phyloP scores from a whole-genome alignment of 2,329 filamentous ascomycete species.

The Lasiodiplodia theobromae region DNA sequence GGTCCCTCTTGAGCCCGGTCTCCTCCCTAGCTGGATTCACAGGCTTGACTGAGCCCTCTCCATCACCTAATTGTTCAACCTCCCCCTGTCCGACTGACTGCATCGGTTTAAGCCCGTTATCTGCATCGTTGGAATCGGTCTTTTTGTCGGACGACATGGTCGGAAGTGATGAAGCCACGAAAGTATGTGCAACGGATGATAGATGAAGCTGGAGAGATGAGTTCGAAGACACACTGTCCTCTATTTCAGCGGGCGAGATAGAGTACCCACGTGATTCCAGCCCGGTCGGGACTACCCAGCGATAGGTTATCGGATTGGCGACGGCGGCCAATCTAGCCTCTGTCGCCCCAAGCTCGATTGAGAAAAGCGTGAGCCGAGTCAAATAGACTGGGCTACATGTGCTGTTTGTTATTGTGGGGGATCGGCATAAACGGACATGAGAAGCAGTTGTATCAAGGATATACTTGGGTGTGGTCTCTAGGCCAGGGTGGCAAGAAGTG shows the following conservation, averaged over 20 bases:
- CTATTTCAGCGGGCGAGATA: too few species aligned
- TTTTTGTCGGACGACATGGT: background rate
- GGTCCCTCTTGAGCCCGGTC: background rate
- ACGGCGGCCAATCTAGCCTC: background rate
- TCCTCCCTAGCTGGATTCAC: background rate
- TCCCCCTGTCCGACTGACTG: background rate
- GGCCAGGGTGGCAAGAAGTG: too few species aligned
- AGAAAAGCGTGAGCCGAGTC: background rate
- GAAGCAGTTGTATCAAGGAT: too few species aligned
- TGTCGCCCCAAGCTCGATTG: background rate
- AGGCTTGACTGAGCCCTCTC: background rate
- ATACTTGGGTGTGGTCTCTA: too few species aligned
- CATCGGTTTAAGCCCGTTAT: background rate
- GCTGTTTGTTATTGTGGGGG: too few species aligned
- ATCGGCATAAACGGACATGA: too few species aligned
- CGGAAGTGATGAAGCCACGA: too few species aligned
- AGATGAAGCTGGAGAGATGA: too few species aligned
- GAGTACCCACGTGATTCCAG: too few species aligned
- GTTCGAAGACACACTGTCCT: too few species aligned
- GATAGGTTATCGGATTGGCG: background rate
- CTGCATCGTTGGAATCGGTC: background rate
- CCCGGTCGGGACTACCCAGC: too few species aligned
- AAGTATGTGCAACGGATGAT: too few species aligned
- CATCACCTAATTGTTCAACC: background rate
- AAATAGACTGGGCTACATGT: background rate